Evolutionary conservation across 1,284 basidiomycete species (phyloP).

Genomic region (Exobasidium rhododendri): DNA sequence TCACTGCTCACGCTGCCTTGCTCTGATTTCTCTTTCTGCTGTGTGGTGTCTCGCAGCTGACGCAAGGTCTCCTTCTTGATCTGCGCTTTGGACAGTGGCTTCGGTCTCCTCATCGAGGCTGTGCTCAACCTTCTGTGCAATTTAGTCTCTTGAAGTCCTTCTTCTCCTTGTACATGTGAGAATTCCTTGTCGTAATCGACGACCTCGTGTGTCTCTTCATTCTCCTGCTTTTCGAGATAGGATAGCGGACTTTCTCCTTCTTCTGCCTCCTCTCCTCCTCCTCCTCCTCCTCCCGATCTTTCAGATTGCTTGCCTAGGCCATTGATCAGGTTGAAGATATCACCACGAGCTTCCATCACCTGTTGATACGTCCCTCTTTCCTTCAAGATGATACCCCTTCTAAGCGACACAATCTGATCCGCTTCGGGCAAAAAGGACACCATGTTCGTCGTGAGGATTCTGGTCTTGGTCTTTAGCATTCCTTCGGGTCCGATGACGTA

Average conservation of each 20-base stretch:
- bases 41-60: slow-evolving; percentile 42
- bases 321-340: slow-evolving; percentile 73
- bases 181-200: slow-evolving; percentile 16
- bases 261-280: slow-evolving; percentile 28
- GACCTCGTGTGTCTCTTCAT: slow-evolving; percentile 13
- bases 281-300: slow-evolving; percentile 20
- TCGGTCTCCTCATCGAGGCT: slow-evolving; percentile 37
- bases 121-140: slow-evolving; percentile 37
- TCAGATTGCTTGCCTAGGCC: slow-evolving; percentile 59
- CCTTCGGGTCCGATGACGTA: slow-evolving; percentile 85
- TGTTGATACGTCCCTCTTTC: slow-evolving; percentile 71
- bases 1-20: slow-evolving; percentile 46
- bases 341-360: slow-evolving; percentile 64
- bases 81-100: slow-evolving; percentile 34
- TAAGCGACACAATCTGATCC: slow-evolving; percentile 75
- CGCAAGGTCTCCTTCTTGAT: slow-evolving; percentile 47
- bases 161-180: slow-evolving; percentile 24
- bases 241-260: slow-evolving; percentile 23
- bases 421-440: slow-evolving; percentile 78
- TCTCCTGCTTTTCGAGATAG: not conserved
- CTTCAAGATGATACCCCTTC: slow-evolving; percentile 72
- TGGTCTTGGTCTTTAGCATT: slow-evolving; percentile 73
- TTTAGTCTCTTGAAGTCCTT: slow-evolving; percentile 33
- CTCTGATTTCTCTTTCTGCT: slow-evolving; percentile 44
- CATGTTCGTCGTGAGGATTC: slow-evolving; percentile 84